phyloP scores from a whole-genome alignment of 202 grass and related monocot species.

The Zizania palustris region DNA sequence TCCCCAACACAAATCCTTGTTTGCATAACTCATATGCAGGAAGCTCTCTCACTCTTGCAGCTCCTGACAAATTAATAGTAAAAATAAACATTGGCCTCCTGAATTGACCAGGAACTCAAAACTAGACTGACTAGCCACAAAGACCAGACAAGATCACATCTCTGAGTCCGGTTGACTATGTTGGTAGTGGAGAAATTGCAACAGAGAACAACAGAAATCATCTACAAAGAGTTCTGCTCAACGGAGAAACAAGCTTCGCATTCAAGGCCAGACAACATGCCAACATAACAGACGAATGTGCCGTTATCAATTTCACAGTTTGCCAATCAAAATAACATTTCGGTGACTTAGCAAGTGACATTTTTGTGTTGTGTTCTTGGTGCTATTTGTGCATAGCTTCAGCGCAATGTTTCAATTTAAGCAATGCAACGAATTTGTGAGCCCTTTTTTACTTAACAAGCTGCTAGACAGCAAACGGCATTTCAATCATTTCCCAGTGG shows the following conservation, averaged over 20 bases:
- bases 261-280: not conserved
- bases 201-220: not conserved
- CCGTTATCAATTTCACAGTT: not conserved
- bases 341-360: not conserved
- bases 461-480: not conserved
- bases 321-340: too few relatives aligned
- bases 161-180: not conserved
- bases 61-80: conserved; percentile 74
- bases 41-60: conserved; percentile 67
- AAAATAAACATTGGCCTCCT: conserved; percentile 45
- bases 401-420: not conserved
- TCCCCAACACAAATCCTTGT: conserved; percentile 91
- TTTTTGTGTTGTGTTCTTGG: not conserved
- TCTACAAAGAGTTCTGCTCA: not conserved
- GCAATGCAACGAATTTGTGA: not conserved
- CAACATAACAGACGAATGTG: not conserved
- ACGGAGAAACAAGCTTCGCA: not conserved
- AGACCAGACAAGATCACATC: not conserved
- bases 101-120: conserved; percentile 34
- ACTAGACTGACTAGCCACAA: not conserved
- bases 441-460: not conserved
- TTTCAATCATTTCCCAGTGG: not conserved
- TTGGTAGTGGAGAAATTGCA: not conserved
- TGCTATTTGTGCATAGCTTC: not conserved
- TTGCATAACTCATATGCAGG: conserved; percentile 79